Base-by-base conservation (phyloP, 495 filamentous ascomycete genomes). In the Thozetella sp. region DNA sequence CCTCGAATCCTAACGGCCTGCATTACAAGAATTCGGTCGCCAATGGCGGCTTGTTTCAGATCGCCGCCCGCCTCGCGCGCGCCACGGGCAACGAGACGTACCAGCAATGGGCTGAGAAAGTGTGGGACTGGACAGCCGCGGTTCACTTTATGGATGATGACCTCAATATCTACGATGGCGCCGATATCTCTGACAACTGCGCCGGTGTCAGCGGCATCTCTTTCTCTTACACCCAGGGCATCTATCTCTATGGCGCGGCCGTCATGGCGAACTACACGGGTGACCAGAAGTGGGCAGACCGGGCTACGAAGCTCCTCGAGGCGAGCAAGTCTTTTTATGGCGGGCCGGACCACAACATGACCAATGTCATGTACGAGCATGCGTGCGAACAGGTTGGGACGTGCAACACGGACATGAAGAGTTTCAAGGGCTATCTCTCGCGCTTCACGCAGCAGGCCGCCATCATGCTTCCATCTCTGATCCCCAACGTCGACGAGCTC, bases 361-460 rank as follows among this genome's bases (percentile, higher is more conserved):
- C 76, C 46, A 74, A 84, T 63, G 75, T 87, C 64, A 85, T 90
- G 79, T 85, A 81, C 62, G 92, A 95, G 71, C 74, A 82, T 58
- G 83, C 86, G n/a, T 95, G 92, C 77, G 91, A 94, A 69, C 72
- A 83, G 1, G 72, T 71, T 26, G 68, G 76, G 51, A 75, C 65
- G 0, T 93, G 92, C 75, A 86, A 91, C 67, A 71, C 78, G 58
- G 91, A 95, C 66, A 87, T 90, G 77, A 84, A 85, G 54, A 85
- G 86, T 27, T 95, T 93, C 83, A 95, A 95, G 72, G 89, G 86
- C 26, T 91, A 91, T 64, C 80, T 93, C 22, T 76, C 89, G 10
- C 84, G 87, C n/a, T 95, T 91, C 82, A 83, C 93, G 66, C 86
- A 85, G 27, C 77, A 82, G 12, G 80, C 89, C 3, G 78, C 86